Evolutionary conservation across 208 protist genomes (phyloP), one percentile per base, ranked within the genome.

Genomic region (Trichomonas vaginalis): DNA sequence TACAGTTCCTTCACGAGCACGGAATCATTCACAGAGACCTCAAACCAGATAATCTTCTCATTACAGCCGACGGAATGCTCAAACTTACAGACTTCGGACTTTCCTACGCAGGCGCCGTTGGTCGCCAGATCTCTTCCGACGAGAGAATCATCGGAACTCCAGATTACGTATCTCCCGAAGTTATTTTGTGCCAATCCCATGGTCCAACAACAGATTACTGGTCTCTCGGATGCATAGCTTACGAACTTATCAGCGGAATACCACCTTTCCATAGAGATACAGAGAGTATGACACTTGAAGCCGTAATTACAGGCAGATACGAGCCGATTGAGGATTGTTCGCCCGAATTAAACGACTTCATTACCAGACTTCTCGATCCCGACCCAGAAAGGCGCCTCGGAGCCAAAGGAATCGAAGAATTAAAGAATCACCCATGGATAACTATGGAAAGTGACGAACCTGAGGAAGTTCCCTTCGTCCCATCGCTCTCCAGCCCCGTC

Each of bases 321-420:
- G 27, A 92, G 48, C 45, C 42, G 37, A n/a, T 23, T n/a, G 86
- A 92, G 8, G 86, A 51, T 0, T 92, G 14, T 21, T 92, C 86
- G n/a, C 45, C 40, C 10, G 86, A 92, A 51, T 35, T 45, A 10
- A 92, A 35, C 15, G 86, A 92, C 47, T 92, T 96, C n/a, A 61
- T 96, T 45, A 51, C 49, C 6, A 95, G 70, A 42, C n/a, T 96
- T n/a, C 37, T 96, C 23, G 37, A 96, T 37, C 14, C 49, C 4
- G 83, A 95, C 37, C 96, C 96, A 49, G 83, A 46, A n/a, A n/a
- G 95, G n/a, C 1, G 96, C 61, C 82, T 96, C 45, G 96, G 83
- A 2, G 37, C 80, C 10, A 82, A 95, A 70, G 39, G 35, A 21
- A 92, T 96, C 47, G 80, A 95, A 35, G 51, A 96, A 32, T 62